These are phyloP conservation scores for Pythium sp. DNA, from an alignment of 352 stramenopile genomes.

Conservation along the genomic window DNA sequence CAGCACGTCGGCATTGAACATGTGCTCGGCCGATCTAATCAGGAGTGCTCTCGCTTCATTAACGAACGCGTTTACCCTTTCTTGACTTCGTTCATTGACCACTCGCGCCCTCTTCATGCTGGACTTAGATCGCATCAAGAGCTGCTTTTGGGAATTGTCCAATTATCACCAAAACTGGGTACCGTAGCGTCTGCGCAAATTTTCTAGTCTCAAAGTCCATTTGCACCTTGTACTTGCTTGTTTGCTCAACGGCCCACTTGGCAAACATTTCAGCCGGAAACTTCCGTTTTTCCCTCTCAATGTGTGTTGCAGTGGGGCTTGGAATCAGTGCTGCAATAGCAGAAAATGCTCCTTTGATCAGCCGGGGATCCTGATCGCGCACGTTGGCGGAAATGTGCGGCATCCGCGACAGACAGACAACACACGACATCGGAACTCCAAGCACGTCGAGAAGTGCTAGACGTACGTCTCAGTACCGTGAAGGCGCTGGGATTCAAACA, in stretches of 20 bases:
- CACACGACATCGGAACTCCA: too few species aligned
- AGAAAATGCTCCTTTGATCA: slow-evolving; percentile 38
- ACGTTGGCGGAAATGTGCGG: not conserved
- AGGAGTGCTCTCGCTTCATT: not conserved
- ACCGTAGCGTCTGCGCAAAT: slow-evolving; percentile 9
- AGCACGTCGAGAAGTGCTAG: slow-evolving; percentile 34
- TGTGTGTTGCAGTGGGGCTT: slow-evolving; percentile 26
- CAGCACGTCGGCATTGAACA: slow-evolving; percentile 25
- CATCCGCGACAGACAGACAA: too few species aligned
- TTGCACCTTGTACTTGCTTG: slow-evolving; percentile 23
- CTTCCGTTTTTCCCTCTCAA: not conserved
- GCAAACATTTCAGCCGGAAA: not conserved
- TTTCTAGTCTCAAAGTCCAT: slow-evolving; percentile 8
- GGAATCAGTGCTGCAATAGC: slow-evolving; percentile 25
- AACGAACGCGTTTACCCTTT: not conserved
- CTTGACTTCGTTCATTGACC: not conserved
- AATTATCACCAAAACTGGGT: not conserved
- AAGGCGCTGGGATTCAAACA: slow-evolving; percentile 39
- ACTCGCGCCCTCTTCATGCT: not conserved
- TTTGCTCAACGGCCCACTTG: slow-evolving; percentile 20
- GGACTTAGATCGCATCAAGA: not conserved
- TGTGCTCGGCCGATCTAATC: not conserved
- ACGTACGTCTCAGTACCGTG: slow-evolving; percentile 61
- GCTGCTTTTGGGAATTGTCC: not conserved
- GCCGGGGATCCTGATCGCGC: slow-evolving; percentile 17